A percentile compares a stretch with the other conserved stretches of the same genome.
These are phyloP conservation scores for Clitoria ternatea DNA, from an alignment of 306 rosid species.

Conservation along the genomic window DNA sequence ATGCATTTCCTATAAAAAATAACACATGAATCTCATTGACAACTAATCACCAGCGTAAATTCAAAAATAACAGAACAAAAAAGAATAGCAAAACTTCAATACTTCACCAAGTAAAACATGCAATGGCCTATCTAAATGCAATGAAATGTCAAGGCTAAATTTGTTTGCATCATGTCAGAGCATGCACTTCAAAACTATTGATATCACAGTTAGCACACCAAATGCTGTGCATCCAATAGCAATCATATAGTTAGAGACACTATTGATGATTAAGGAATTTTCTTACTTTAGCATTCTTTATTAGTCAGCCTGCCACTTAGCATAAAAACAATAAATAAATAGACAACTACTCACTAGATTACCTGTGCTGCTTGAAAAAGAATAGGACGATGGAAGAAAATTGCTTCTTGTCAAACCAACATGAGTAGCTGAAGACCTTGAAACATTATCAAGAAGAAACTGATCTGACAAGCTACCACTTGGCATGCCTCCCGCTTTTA, in stretches of 20 bases:
- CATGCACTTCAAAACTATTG: not conserved
- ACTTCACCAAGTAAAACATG: not conserved
- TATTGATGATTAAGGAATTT: not conserved
- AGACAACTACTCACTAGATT: slow-evolving; percentile 36
- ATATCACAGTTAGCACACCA: slow-evolving; percentile 2
- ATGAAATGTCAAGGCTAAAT: not conserved
- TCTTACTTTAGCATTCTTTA: slow-evolving; percentile 4
- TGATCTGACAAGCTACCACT: slow-evolving; percentile 50
- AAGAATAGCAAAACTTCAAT: not conserved
- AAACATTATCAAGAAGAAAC: slow-evolving; percentile 55
- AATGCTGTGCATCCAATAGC: slow-evolving; percentile 15
- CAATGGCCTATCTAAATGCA: slow-evolving; percentile 11
- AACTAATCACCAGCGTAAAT: slow-evolving; percentile 19
- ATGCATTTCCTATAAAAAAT: slow-evolving; percentile 71
- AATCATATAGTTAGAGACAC: not conserved
- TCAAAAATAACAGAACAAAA: not conserved
- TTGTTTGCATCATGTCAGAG: slow-evolving; percentile 9
- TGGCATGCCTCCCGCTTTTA: slow-evolving; percentile 42
- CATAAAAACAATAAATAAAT: slow-evolving; percentile 14
- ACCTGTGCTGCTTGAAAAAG: slow-evolving; percentile 70
- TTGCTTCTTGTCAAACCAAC: slow-evolving; percentile 58
- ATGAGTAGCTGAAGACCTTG: slow-evolving; percentile 58
- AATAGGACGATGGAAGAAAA: slow-evolving; percentile 54
- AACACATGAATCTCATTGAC: slow-evolving; percentile 20
- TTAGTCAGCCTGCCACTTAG: slow-evolving; percentile 11